Evolutionary conservation across 345 rosid species (phyloP), one percentile per base, ranked within the genome.

Genomic region (Durio zibethinus): DNA sequence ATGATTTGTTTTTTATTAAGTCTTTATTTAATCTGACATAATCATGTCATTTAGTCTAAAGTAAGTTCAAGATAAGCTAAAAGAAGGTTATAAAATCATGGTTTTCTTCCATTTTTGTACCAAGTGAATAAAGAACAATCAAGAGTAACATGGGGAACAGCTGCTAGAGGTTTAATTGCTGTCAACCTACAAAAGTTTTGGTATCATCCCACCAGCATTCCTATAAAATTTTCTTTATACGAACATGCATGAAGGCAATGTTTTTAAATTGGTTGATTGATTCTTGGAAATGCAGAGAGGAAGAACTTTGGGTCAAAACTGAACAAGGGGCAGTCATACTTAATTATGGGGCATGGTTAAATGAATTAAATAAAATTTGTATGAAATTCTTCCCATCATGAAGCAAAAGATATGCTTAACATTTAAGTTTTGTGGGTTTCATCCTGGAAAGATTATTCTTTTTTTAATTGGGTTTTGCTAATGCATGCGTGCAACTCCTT

Each of bases 401-500:
- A 47, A 81, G 54, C 83, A 80, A 62, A 23, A 23, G 42, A 72
- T 54, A 61, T 33, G 56, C 45, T 10, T 36, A 59, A 48, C 80
- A 74, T 61, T 42, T 75, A 36, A 27, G 43, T 57, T 29, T 62
- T 31, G 38, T 62, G 42, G 25, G 59, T 54, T 27, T 48, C 75
- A 78, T 80, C 65, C 25, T 74, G 72, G n/a, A 68, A 15, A 15
- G 70, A 78, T 64, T 71, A 2, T 75, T 61, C 14, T 36, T 33
- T 11, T 54, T 36, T 25, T 61, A 2, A 12, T 25, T 31, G 65
- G 67, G 33, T 54, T 38, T 64, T 27, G 69, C 16, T 47, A 50
- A 43, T 69, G 85, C 85, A 83, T 77, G 76, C 84, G 79, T 68
- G 60, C 53, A 59, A 75, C 52, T 52, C 43, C 71, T 59, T 59